Evolutionary conservation across 163 green algal species (phyloP), one percentile per base, ranked within the genome.

Genomic region (Scenedesmus sp.): DNA sequence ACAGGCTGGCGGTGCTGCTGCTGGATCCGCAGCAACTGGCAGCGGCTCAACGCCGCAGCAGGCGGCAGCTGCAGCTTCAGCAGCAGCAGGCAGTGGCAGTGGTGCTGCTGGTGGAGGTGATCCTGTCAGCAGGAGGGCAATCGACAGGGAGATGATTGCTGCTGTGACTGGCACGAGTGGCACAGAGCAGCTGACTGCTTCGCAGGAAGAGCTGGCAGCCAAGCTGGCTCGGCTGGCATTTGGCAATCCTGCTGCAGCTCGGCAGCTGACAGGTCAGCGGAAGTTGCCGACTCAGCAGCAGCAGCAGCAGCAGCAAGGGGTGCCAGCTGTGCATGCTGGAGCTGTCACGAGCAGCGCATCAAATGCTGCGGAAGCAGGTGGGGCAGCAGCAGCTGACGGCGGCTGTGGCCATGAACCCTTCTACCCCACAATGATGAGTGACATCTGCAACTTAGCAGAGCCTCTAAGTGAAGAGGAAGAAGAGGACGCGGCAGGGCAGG

Each of bases 381-480:
- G 26, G 2, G 20, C 16, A 59, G 68, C 85, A 59, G 30, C 85
- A 83, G 81, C 44, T 51, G 72, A 0, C 49, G 72, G 72, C 37
- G 72, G 72, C 18, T 44, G 72, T 81, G 81, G n/a, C 15, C 46
- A 85, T 40, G 85, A 90, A n/a, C 85, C 85, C 20, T 90, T 90
- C 85, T 90, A 90, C n/a, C 85, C 85, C 40, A 90, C 85, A 3
- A 90, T 90, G 85, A 79, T 90, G 85, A 85, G 42, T 42, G 85
- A 90, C 72, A 84, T 90, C n/a, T 90, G 85, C 85, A 90, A 90
- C 46, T 53, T 90, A 6, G 85, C 65, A 85, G 85, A 90, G 44
- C 85, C 70, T 13, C 2, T 59, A 2, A 37, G 56, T 81, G 59
- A 42, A 30, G 83, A 70, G 81, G 44, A 15, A 22, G 51, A 70